These are phyloP conservation scores for Cornus florida DNA, from an alignment of 148 eudicot genomes.

Conservation along the genomic window DNA sequence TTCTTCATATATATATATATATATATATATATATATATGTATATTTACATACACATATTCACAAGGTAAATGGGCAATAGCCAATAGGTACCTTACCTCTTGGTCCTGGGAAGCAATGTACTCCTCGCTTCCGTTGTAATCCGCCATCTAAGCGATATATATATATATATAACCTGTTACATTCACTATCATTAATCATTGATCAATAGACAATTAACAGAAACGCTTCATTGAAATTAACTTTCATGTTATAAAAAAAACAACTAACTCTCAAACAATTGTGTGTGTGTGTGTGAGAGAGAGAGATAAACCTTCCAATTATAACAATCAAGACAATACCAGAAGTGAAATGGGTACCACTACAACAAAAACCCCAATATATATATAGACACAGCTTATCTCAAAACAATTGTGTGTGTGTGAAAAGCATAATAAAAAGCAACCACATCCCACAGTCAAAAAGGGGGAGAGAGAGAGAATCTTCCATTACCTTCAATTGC, in stretches of 20 bases:
- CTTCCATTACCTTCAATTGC: conserved; percentile 40
- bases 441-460: too few relatives aligned
- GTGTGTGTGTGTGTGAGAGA: background rate
- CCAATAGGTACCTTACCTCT: conserved; percentile 16
- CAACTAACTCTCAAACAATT: background rate
- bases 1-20: too few relatives aligned
- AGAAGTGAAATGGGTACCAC: too few relatives aligned
- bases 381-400: too few relatives aligned
- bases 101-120: conserved; percentile 30
- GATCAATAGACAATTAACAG: background rate
- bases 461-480: conserved; percentile 35
- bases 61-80: background rate
- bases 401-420: too few relatives aligned
- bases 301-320: background rate
- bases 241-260: background rate
- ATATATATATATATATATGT: too few relatives aligned
- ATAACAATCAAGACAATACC: too few relatives aligned
- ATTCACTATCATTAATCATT: conserved; percentile 13
- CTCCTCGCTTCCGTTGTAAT: conserved; percentile 39
- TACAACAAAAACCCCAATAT: too few relatives aligned
- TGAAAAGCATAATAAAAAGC: background rate
- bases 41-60: background rate
- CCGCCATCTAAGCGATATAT: conserved; percentile 34
- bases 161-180: conserved; percentile 24
- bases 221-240: background rate